Percentiles rank a stretch among this genome's conserved stretches.
These are phyloP conservation scores for Fonsecaea erecta DNA, from an alignment of 2,329 filamentous ascomycete genomes.

Conservation along the genomic window DNA sequence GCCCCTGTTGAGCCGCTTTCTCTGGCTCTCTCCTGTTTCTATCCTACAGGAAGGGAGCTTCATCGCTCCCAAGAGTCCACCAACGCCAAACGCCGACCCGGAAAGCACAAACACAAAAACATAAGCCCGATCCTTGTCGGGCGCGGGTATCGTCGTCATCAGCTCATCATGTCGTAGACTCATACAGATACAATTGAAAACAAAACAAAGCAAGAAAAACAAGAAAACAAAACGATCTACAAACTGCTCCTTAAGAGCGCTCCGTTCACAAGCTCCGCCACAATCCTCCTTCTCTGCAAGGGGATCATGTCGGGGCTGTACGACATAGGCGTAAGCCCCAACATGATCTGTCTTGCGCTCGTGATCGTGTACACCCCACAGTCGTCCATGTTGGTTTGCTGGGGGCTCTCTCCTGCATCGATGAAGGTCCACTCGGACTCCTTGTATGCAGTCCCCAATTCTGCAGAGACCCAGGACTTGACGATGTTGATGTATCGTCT, in stretches of 20 bases:
- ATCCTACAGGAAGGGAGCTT: slow-evolving; percentile 2
- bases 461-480: slow-evolving; percentile 49
- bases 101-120: background rate
- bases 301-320: slow-evolving; percentile 49
- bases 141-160: slow-evolving; percentile 13
- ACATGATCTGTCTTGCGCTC: slow-evolving; percentile 53
- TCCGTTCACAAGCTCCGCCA: slow-evolving; percentile 51
- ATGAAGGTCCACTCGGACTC: slow-evolving; percentile 51
- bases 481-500: slow-evolving; percentile 43
- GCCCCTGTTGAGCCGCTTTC: slow-evolving; percentile 2
- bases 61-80: background rate
- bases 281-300: slow-evolving; percentile 51
- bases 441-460: slow-evolving; percentile 48
- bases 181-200: background rate
- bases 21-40: background rate
- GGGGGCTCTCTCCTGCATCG: slow-evolving; percentile 43
- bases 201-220: background rate
- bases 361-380: slow-evolving; percentile 58
- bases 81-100: too few species aligned
- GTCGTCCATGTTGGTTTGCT: slow-evolving; percentile 54
- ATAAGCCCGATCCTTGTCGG: slow-evolving; percentile 1
- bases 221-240: background rate
- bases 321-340: slow-evolving; percentile 48
- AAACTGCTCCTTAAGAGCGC: slow-evolving; percentile 42
- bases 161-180: slow-evolving; percentile 3